Percentiles rank a stretch among this genome's conserved stretches.
These are phyloP conservation scores for Ramaria sp. DNA, from an alignment of 768 basidiomycete species.

Conservation along the genomic window DNA sequence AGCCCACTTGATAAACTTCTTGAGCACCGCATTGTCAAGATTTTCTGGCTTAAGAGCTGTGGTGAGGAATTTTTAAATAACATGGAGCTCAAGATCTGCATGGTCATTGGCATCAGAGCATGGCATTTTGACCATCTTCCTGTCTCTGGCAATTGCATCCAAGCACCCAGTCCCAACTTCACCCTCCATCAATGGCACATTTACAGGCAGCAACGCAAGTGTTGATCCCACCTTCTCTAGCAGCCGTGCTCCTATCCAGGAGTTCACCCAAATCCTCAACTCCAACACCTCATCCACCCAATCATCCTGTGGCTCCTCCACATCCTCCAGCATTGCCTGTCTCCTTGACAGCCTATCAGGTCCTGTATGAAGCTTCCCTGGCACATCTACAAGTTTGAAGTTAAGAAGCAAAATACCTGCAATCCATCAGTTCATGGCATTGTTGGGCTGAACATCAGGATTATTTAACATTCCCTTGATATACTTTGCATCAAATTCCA, in stretches of 20 bases:
- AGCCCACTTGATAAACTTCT: too few relatives aligned
- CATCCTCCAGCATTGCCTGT: background rate
- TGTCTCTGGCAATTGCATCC: too few relatives aligned
- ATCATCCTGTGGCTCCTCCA: conserved; percentile 3
- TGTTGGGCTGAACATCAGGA: conserved; percentile 7
- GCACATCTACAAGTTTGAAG: conserved; percentile 16
- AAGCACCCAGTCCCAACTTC: too few relatives aligned
- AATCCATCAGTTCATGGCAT: conserved; percentile 1
- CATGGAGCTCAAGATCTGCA: too few relatives aligned
- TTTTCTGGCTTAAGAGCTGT: too few relatives aligned
- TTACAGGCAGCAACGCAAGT: too few relatives aligned
- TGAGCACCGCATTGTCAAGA: too few relatives aligned
- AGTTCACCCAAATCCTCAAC: conserved; percentile 1
- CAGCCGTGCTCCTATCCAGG: background rate
- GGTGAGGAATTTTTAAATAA: too few relatives aligned
- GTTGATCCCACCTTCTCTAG: background rate
- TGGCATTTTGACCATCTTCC: too few relatives aligned
- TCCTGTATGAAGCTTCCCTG: conserved; percentile 12
- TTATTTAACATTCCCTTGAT: conserved; percentile 19
- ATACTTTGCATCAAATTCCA: conserved; percentile 22
- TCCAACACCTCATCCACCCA: conserved; percentile 5
- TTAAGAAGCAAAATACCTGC: background rate
- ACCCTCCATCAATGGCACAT: too few relatives aligned
- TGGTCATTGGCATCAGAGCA: too few relatives aligned
- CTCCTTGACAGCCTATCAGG: conserved; percentile 16